Base-by-base conservation (phyloP, 2,329 filamentous ascomycete species). In the Dryadomyces quercus-mongolicae region DNA sequence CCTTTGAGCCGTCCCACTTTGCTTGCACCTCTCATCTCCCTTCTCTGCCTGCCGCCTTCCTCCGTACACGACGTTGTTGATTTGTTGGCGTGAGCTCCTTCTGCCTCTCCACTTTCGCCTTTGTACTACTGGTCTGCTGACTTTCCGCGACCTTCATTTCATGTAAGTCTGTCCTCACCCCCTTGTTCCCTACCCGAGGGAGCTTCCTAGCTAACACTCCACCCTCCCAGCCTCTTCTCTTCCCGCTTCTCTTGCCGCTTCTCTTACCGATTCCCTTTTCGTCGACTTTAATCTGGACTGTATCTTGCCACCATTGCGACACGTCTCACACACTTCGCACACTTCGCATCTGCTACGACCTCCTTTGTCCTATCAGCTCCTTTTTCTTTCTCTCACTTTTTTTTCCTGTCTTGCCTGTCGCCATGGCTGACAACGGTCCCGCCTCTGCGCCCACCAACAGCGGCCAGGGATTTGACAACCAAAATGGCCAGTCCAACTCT, bases 341-440 rank as follows among this genome's bases (percentile, higher is more conserved):
- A n/a, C n/a, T n/a, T n/a, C n/a, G n/a, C n/a, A n/a, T n/a, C n/a
- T n/a, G n/a, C n/a, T n/a, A n/a, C n/a, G n/a, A n/a, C n/a, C n/a
- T n/a, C n/a, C n/a, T n/a, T n/a, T n/a, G n/a, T n/a, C n/a, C n/a
- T n/a, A n/a, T n/a, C n/a, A n/a, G n/a, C n/a, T n/a, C n/a, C n/a
- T n/a, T n/a, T n/a, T n/a, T n/a, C n/a, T n/a, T n/a, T n/a, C n/a
- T n/a, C n/a, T n/a, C n/a, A n/a, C n/a, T 15, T 25, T 16, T 18
- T 13, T 15, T 16, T 36, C 38, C 34, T 20, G 8, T 16, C 13
- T 31, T 10, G 16, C 40, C 51, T 16, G n/a, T 63, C 70, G 72
- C 71, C 67, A 95, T 95, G 90, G 83, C 88, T 72, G 88, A 95
- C 66, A 80, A 79, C 72, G 77, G 80, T 67, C 73, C 82, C 68